These are phyloP conservation scores for Gentiana straminea DNA, from an alignment of 257 asterid species.

Conservation along the genomic window DNA sequence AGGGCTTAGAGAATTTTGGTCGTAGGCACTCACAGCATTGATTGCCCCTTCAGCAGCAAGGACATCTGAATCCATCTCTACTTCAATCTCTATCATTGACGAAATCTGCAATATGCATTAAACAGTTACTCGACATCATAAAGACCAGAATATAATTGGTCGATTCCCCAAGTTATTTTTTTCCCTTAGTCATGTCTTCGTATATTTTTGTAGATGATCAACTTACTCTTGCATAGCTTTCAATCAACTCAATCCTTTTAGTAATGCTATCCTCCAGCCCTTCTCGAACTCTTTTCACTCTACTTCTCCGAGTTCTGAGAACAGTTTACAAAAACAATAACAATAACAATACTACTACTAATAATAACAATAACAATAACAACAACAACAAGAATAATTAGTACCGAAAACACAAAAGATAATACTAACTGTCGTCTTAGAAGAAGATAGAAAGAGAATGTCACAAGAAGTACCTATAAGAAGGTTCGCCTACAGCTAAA, in stretches of 20 bases:
- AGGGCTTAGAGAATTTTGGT: neutral
- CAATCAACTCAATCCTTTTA: constrained; percentile 84
- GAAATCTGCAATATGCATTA: constrained; percentile 50
- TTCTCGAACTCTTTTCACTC: constrained; percentile 71
- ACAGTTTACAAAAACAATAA: constrained; percentile 1
- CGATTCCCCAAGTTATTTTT: neutral
- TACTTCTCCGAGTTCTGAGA: constrained; percentile 67
- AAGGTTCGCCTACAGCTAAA: constrained; percentile 87
- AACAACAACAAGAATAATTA: neutral
- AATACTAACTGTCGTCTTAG: neutral
- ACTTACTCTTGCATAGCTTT: constrained; percentile 90
- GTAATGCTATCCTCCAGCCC: constrained; percentile 63
- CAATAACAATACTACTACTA: neutral
- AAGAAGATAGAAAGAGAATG: constrained; percentile 2
- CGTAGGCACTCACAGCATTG: constrained; percentile 37
- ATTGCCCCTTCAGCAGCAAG: constrained; percentile 85
- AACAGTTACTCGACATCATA: constrained; percentile 1
- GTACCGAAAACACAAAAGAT: neutral
- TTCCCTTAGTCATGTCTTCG: neutral
- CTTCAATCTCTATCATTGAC: constrained; percentile 94
- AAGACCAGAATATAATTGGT: neutral
- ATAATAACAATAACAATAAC: neutral
- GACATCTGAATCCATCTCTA: constrained; percentile 85
- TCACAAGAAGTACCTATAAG: constrained; percentile 49
- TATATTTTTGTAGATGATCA: constrained; percentile 1